Percentiles rank a stretch among this genome's conserved stretches.
These are phyloP conservation scores for Fusarium decemcellulare DNA, from an alignment of 2,329 filamentous ascomycete species.

Conservation along the genomic window DNA sequence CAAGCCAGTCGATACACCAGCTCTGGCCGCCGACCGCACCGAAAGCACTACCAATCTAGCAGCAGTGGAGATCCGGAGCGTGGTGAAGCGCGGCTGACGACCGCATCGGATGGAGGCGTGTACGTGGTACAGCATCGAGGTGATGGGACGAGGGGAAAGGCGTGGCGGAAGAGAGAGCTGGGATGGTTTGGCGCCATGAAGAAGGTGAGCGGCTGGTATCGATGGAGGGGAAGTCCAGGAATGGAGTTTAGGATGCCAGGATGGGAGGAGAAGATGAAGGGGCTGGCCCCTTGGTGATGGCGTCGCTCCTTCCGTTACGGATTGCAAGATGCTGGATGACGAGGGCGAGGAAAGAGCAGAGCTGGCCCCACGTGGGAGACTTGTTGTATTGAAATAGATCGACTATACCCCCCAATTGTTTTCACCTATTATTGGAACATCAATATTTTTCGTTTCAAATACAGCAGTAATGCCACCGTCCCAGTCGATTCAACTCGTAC, in stretches of 20 bases:
- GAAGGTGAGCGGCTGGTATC: conserved; percentile 56
- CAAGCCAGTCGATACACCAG: conserved; percentile 34
- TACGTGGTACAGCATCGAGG: conserved; percentile 50
- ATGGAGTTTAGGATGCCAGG: conserved; percentile 46
- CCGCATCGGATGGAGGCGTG: conserved; percentile 40
- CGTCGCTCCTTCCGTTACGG: neutral
- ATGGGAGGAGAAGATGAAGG: conserved; percentile 39
- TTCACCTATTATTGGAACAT: conserved; percentile 35
- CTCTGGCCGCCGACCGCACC: conserved; percentile 49
- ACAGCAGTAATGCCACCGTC: conserved; percentile 17
- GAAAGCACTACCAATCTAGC: conserved; percentile 24
- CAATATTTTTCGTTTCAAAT: conserved; percentile 16
- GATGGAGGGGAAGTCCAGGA: conserved; percentile 45
- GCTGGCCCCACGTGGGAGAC: neutral
- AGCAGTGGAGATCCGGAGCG: conserved; percentile 38
- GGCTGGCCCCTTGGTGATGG: conserved; percentile 23
- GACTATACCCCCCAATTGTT: conserved; percentile 14
- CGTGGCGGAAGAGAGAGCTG: conserved; percentile 59
- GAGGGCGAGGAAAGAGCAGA: neutral
- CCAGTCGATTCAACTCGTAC: conserved; percentile 24
- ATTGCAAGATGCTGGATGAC: neutral
- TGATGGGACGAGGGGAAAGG: conserved; percentile 49
- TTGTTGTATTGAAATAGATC: conserved; percentile 7
- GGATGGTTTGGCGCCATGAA: conserved; percentile 64
- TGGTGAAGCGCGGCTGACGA: conserved; percentile 53